These are phyloP conservation scores for Daldinia bambusicola DNA, from an alignment of 495 filamentous ascomycete species.

Conservation along the genomic window DNA sequence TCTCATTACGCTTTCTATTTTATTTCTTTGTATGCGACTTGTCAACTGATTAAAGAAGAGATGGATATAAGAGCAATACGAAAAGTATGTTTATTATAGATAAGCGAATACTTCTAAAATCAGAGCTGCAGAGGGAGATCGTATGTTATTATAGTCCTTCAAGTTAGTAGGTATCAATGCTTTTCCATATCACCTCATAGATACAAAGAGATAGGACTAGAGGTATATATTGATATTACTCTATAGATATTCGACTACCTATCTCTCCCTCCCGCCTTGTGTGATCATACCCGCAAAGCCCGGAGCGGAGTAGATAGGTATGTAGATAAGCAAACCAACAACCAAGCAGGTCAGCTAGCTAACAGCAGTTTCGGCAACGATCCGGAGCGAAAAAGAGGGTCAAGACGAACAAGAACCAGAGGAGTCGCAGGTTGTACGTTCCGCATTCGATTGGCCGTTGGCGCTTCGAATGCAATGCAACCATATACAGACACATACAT, in stretches of 20 bases:
- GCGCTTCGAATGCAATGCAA: constrained; percentile 10
- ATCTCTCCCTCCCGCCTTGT: not conserved
- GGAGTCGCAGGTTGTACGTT: not conserved
- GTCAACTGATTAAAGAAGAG: not conserved
- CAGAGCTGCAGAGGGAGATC: not conserved
- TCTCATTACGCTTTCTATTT: constrained; percentile 32
- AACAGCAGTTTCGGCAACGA: constrained; percentile 13
- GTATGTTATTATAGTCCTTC: not conserved
- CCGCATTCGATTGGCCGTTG: constrained; percentile 17
- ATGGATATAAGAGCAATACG: not conserved
- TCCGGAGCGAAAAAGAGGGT: constrained; percentile 26
- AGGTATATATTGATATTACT: not conserved
- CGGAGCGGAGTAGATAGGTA: constrained; percentile 39
- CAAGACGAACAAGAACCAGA: constrained; percentile 16
- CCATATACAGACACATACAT: too few relatives aligned
- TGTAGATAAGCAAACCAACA: not conserved
- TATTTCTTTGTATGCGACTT: not conserved
- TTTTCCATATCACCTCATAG: not conserved
- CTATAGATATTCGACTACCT: constrained; percentile 5
- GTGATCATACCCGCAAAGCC: not conserved
- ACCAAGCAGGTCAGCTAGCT: not conserved
- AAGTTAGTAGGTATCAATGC: not conserved
- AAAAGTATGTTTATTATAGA: not conserved
- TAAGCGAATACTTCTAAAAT: not conserved
- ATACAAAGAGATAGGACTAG: not conserved